Evolutionary conservation across 2,329 filamentous ascomycete species (phyloP).

Genomic region (Fusarium sulawesiense): DNA sequence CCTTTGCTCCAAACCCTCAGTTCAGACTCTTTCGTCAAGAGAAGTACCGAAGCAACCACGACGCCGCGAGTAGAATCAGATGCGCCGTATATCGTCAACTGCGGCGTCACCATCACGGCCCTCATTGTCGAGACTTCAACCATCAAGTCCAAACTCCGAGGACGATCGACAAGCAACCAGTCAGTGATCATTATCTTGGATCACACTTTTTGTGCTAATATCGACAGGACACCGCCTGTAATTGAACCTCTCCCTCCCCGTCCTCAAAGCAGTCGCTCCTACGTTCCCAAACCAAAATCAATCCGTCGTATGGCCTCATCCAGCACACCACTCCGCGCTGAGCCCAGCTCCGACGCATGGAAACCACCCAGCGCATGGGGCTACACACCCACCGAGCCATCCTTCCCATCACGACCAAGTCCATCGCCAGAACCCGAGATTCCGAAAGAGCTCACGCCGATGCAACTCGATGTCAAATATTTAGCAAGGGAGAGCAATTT

Average conservation of each 20-base stretch:
- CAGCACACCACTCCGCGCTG: constrained; percentile 6
- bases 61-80: constrained; percentile 13
- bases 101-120: constrained; percentile 33
- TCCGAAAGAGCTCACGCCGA: constrained; percentile 4
- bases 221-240: constrained; percentile 1
- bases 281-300: background rate
- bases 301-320: constrained; percentile 23
- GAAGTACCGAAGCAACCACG: constrained; percentile 34
- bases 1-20: constrained; percentile 28
- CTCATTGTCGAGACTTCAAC: background rate
- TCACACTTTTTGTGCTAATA: background rate
- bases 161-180: constrained; percentile 9
- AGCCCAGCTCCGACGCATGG: constrained; percentile 14
- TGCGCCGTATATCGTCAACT: constrained; percentile 11
- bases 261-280: constrained; percentile 17
- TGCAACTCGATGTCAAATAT: constrained; percentile 19
- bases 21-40: constrained; percentile 29
- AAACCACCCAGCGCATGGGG: constrained; percentile 26
- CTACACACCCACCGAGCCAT: constrained; percentile 24
- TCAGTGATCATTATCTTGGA: background rate
- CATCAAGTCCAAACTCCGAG: constrained; percentile 7
- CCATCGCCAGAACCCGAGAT: background rate
- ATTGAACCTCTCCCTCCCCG: constrained; percentile 9
- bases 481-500: constrained; percentile 19
- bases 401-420: background rate